Evolutionary conservation across 176 grass and related monocot genomes (phyloP).

Genomic region (Musa troglodytarum): DNA sequence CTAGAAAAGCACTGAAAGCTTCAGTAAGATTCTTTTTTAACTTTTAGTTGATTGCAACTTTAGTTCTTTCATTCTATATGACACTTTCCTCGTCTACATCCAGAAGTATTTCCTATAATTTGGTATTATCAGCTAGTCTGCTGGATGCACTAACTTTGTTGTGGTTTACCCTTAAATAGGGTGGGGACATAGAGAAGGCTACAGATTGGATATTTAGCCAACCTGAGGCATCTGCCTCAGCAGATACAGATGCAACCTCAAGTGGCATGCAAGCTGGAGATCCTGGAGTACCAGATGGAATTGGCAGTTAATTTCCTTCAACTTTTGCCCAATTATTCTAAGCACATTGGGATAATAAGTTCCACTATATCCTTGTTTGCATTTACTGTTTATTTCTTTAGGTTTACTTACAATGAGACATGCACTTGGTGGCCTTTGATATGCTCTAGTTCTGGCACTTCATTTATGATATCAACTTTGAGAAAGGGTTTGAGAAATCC

Average conservation of each 20-base stretch:
- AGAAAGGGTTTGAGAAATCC: too few relatives aligned
- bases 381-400: background rate
- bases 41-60: too few relatives aligned
- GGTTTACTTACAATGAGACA: background rate
- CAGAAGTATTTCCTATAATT: background rate
- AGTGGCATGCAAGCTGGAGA: slow-evolving; percentile 36
- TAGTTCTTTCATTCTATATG: too few relatives aligned
- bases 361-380: background rate
- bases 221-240: slow-evolving; percentile 48
- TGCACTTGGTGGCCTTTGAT: background rate
- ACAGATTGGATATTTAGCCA: slow-evolving; percentile 93
- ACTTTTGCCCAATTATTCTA: background rate
- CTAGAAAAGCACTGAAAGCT: slow-evolving; percentile 72
- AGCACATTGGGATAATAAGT: background rate
- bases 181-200: slow-evolving; percentile 84
- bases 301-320: slow-evolving; percentile 62
- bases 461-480: too few relatives aligned
- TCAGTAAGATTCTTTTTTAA: slow-evolving; percentile 52
- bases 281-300: slow-evolving; percentile 53
- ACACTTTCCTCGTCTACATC: background rate
- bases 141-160: too few relatives aligned
- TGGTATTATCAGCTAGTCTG: too few relatives aligned
- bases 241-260: slow-evolving; percentile 50
- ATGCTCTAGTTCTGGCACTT: too few relatives aligned
- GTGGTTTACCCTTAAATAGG: slow-evolving; percentile 31